Evolutionary conservation across 1,284 basidiomycete species (phyloP), one percentile per base, ranked within the genome.

Genomic region (Fomitopsis pinicola): DNA sequence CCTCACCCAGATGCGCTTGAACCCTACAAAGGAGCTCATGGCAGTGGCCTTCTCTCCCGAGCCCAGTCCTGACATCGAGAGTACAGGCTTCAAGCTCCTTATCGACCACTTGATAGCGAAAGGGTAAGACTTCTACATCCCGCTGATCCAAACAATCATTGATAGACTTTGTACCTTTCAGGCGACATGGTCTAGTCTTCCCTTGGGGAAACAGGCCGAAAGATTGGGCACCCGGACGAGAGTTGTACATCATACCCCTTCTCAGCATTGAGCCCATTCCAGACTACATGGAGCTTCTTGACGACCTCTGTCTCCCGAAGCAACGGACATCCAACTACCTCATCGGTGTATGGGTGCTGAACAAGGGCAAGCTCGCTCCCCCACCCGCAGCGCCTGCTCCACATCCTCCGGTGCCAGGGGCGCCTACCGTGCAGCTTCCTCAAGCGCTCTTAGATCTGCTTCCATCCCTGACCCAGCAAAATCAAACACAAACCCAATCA

Each of bases 221-320:
- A 64, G 90, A 93, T 6, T 75, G 84, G 64, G 82, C 85, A 63
- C 89, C 89, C 19, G 92, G 94, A 35, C 88, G 89, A 64, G 95
- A 98, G 72, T 76, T 97, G 38, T 98, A 98, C 70, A 83, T 97
- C 62, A 83, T 97, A 22, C 95, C 95, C 1, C 75, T 97, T 6
- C 78, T 82, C 19, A 82, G 90, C 15, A 79, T 76, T 30, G 84
- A 91, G 56, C 78, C 88, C 0, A 75, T 93, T 0, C 95, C 95
- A 0, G 94, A 96, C 62, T 94, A 89, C 68, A 82, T 96, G 63
- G 92, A 95, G 66, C 78, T 97, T 1, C 76, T 97, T 58, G 94
- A 96, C 68, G 82, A 91, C n/a, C 81, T 92, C 59, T 79, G 79
- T 55, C 72, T 98, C 0, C 89, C 92, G 6, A 82, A 81, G 62